Evolutionary conservation across 1,284 basidiomycete genomes (phyloP).

Genomic region (Apiotrichum brassicae): DNA sequence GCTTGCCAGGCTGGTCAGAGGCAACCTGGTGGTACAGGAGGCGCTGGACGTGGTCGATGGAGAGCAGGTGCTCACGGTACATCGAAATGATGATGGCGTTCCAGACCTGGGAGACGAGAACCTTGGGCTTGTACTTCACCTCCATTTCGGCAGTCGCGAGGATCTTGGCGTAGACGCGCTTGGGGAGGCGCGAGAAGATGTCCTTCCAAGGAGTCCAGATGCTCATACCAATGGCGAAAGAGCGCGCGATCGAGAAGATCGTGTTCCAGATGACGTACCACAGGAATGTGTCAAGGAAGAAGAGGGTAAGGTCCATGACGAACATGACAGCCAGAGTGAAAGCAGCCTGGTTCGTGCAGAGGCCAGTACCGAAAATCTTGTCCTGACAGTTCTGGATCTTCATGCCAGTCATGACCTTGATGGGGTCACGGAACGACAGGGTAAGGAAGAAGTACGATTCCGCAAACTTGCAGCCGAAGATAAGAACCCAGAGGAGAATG

Average conservation of each 20-base stretch:
- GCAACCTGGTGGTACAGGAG: slow-evolving; percentile 91
- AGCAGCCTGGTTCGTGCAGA: slow-evolving; percentile 82
- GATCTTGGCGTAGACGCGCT: slow-evolving; percentile 89
- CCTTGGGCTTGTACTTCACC: slow-evolving; percentile 95
- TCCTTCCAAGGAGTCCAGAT: slow-evolving; percentile 98
- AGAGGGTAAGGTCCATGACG: slow-evolving; percentile 86
- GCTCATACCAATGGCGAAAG: slow-evolving; percentile 81
- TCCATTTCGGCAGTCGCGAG: slow-evolving; percentile 88
- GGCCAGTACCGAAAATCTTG: slow-evolving; percentile 67
- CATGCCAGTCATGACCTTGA: slow-evolving; percentile 87
- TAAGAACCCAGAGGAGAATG: slow-evolving; percentile 71
- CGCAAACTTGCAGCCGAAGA: slow-evolving; percentile 88
- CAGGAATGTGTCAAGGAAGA: slow-evolving; percentile 95
- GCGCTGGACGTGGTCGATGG: slow-evolving; percentile 91
- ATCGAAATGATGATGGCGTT: slow-evolving; percentile 99
- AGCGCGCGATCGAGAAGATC: slow-evolving; percentile 80
- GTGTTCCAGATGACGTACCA: slow-evolving; percentile 96
- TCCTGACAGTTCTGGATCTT: slow-evolving; percentile 80
- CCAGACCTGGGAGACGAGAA: slow-evolving; percentile 94
- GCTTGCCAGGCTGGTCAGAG: slow-evolving; percentile 69
- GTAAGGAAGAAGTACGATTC: slow-evolving; percentile 96
- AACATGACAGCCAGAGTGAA: slow-evolving; percentile 95
- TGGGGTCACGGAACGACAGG: slow-evolving; percentile 82
- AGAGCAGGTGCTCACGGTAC: slow-evolving; percentile 94
- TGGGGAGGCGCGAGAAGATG: slow-evolving; percentile 85